Evolutionary conservation across 2,329 filamentous ascomycete species (phyloP).

Genomic region (Dothistroma pini): DNA sequence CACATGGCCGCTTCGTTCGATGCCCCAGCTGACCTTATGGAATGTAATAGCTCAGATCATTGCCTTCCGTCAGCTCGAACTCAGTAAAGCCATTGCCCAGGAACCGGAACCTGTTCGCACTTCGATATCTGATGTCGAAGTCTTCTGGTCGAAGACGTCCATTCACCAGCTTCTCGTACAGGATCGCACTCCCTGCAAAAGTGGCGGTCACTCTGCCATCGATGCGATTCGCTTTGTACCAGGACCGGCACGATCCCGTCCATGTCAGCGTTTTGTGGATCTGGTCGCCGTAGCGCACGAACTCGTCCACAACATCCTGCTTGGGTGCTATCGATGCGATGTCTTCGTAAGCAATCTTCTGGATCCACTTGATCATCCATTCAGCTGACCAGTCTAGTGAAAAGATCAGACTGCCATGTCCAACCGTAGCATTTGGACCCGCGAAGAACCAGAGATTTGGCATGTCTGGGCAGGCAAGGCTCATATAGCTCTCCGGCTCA

Average conservation of each 20-base stretch:
- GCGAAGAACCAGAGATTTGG: slow-evolving; percentile 32
- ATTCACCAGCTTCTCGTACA: slow-evolving; percentile 28
- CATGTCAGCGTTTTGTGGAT: slow-evolving; percentile 40
- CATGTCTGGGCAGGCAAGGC: slow-evolving; percentile 28
- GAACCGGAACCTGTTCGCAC: slow-evolving; percentile 43
- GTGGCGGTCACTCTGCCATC: slow-evolving; percentile 21
- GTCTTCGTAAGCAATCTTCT: slow-evolving; percentile 24
- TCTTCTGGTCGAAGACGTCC: slow-evolving; percentile 44
- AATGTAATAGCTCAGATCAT: slow-evolving; percentile 15
- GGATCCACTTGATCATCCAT: slow-evolving; percentile 45
- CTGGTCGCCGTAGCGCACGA: slow-evolving; percentile 35
- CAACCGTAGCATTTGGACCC: slow-evolving; percentile 23
- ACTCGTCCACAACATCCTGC: slow-evolving; percentile 25
- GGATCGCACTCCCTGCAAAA: slow-evolving; percentile 27
- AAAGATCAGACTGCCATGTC: slow-evolving; percentile 25
- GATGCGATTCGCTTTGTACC: slow-evolving; percentile 28
- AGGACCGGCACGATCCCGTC: slow-evolving; percentile 16
- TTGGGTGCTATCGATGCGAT: slow-evolving; percentile 23
- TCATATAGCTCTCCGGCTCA: slow-evolving; percentile 30
- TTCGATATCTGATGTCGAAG: slow-evolving; percentile 46
- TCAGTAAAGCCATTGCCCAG: slow-evolving; percentile 44
- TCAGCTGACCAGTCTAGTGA: slow-evolving; percentile 35
- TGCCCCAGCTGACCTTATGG: slow-evolving; percentile 1
- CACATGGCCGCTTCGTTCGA: neutral
- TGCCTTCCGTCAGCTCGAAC: slow-evolving; percentile 11